These are phyloP conservation scores for Neoascochyta sp. DNA, from an alignment of 2,329 filamentous ascomycete species.

Conservation along the genomic window DNA sequence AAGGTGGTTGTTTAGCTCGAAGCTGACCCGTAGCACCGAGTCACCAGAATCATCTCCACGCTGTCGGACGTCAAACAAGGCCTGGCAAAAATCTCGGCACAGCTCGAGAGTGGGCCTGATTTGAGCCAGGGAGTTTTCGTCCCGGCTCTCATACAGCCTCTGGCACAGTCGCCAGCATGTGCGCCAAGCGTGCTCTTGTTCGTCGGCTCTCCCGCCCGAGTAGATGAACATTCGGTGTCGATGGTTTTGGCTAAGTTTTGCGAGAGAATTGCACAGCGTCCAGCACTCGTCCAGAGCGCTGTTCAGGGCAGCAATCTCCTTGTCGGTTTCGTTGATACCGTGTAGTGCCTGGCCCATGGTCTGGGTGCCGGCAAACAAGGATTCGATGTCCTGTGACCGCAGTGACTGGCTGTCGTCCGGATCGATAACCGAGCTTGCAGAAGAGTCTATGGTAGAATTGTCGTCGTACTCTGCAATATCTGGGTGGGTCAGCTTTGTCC, in stretches of 20 bases:
- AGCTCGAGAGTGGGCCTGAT: slow-evolving; percentile 76
- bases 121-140: slow-evolving; percentile 65
- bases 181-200: slow-evolving; percentile 86
- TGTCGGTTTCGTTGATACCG: slow-evolving; percentile 56
- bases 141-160: slow-evolving; percentile 75
- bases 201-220: slow-evolving; percentile 64
- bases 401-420: slow-evolving; percentile 33
- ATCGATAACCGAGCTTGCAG: slow-evolving; percentile 29
- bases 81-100: slow-evolving; percentile 87
- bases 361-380: slow-evolving; percentile 25
- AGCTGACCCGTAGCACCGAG: slow-evolving; percentile 85
- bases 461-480: slow-evolving; percentile 49
- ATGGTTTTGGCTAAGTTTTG: slow-evolving; percentile 78
- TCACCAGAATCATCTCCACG: slow-evolving; percentile 76
- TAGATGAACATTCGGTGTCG: slow-evolving; percentile 74
- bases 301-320: slow-evolving; percentile 65
- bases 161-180: slow-evolving; percentile 93
- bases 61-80: slow-evolving; percentile 79
- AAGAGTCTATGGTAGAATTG: slow-evolving; percentile 26
- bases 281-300: slow-evolving; percentile 83
- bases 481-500: slow-evolving; percentile 21
- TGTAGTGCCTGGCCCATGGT: slow-evolving; percentile 53
- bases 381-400: slow-evolving; percentile 30
- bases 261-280: slow-evolving; percentile 88
- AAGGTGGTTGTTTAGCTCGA: slow-evolving; percentile 91